Percentiles rank a stretch among this genome's conserved stretches.
Evolutionary conservation across 1,284 basidiomycete genomes (phyloP).

Genomic region (Marasmius fiardii): DNA sequence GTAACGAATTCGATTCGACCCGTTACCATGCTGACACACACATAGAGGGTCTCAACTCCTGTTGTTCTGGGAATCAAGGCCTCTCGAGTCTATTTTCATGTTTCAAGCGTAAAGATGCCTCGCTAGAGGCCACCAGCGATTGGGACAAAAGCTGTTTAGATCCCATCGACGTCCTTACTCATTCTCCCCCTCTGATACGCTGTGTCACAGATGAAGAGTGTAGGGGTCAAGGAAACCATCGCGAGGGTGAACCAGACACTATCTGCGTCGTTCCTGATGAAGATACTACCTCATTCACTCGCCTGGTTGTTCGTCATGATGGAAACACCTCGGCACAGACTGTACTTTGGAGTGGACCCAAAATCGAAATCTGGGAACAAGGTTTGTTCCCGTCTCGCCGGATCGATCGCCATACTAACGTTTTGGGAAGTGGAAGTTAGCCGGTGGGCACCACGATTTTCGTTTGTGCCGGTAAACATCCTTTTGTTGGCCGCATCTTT

Average conservation of each 20-base stretch:
- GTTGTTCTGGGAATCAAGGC: constrained; percentile 17
- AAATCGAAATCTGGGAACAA: constrained; percentile 65
- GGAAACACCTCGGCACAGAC: constrained; percentile 25
- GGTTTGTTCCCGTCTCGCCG: constrained; percentile 34
- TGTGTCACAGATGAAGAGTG: constrained; percentile 22
- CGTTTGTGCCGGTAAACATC: constrained; percentile 43
- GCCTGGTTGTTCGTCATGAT: constrained; percentile 24
- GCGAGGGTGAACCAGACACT: not conserved
- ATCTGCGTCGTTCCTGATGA: constrained; percentile 45
- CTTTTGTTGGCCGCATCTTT: constrained; percentile 35
- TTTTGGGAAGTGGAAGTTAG: constrained; percentile 50
- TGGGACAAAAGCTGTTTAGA: constrained; percentile 44
- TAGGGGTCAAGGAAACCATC: constrained; percentile 6
- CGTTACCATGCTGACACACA: not conserved
- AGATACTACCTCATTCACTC: constrained; percentile 41
- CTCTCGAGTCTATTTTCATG: constrained; percentile 44
- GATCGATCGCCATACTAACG: not conserved
- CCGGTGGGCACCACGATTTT: constrained; percentile 40
- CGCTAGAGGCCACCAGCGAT: not conserved
- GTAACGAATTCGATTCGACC: constrained; percentile 13
- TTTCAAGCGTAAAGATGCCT: constrained; percentile 15
- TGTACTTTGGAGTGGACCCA: constrained; percentile 67
- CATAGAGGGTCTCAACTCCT: constrained; percentile 18
- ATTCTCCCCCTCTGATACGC: constrained; percentile 15
- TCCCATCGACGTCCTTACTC: constrained; percentile 47